phyloP scores from a whole-genome alignment of 139 green algal species.

The Zygnema cylindricum region DNA sequence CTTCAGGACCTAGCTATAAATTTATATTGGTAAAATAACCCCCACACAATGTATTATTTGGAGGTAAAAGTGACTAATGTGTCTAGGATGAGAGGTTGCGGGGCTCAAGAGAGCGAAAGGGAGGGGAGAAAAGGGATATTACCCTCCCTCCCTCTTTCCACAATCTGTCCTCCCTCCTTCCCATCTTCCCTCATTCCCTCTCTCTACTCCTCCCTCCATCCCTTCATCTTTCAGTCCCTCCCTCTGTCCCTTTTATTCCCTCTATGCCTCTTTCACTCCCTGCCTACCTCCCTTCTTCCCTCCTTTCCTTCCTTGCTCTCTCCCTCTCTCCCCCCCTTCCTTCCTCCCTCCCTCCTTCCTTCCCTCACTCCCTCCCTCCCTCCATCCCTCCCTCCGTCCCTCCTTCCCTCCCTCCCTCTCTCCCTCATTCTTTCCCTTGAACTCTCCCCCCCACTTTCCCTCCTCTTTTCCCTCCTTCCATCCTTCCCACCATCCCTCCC shows the following conservation, averaged over 20 bases:
- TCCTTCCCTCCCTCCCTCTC: conserved; percentile 15
- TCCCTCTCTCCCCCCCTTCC: too few species aligned
- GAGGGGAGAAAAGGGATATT: too few species aligned
- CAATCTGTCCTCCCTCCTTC: neutral
- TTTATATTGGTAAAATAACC: too few species aligned
- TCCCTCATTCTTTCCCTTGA: neutral
- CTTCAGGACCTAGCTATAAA: too few species aligned
- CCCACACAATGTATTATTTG: too few species aligned
- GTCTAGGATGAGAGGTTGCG: too few species aligned
- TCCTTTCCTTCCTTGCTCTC: too few species aligned
- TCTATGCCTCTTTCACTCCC: conserved; percentile 5
- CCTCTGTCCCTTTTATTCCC: neutral
- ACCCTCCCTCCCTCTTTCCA: conserved; percentile 15
- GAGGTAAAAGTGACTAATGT: too few species aligned
- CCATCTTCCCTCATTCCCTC: neutral
- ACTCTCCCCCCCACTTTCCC: conserved; percentile 7
- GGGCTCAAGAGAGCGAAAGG: too few species aligned
- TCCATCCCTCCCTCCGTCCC: conserved; percentile 8
- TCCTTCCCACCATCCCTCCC: conserved; percentile 5
- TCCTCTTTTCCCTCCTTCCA: neutral
- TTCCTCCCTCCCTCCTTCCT: too few species aligned
- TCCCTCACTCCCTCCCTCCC: conserved; percentile 12
- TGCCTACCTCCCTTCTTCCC: conserved; percentile 2
- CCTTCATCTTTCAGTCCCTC: conserved; percentile 1
- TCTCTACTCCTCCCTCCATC: conserved; percentile 7